Conservation (phyloP, 208 protist genomes). For the Eutreptiella sp. region DNA sequence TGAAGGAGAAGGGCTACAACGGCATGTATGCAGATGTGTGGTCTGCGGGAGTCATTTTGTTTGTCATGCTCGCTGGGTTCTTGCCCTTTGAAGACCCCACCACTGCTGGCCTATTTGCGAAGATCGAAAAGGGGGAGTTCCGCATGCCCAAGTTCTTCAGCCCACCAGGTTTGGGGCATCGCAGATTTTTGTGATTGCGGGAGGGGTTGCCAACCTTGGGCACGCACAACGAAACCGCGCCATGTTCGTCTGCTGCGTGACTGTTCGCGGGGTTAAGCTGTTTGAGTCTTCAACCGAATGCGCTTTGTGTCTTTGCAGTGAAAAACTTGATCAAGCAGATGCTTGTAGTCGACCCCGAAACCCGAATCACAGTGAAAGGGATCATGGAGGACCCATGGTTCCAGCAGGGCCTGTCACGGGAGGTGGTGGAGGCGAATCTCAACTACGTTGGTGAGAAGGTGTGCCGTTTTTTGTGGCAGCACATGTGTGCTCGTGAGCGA, state of each 20-base stretch:
- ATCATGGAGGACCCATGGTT: constrained; percentile 80
- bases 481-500: no score
- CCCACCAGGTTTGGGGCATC: no score
- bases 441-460: no score
- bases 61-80: constrained; percentile 68
- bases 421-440: no score
- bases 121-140: constrained; percentile 79
- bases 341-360: constrained; percentile 61
- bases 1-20: constrained; percentile 48
- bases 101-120: constrained; percentile 76
- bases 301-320: no score
- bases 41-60: constrained; percentile 73
- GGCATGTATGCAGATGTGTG: constrained; percentile 62
- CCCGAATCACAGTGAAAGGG: constrained; percentile 68
- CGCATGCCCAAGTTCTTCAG: constrained; percentile 63
- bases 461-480: no score
- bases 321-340: constrained; percentile 63
- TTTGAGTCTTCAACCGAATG: no score
- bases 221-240: no score
- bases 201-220: no score
- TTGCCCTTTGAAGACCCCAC: constrained; percentile 77
- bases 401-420: constrained; percentile 44
- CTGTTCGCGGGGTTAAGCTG: no score
- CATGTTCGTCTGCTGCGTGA: no score
- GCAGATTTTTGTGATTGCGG: no score